Evolutionary conservation across 78 protist species (phyloP), one percentile per base, ranked within the genome.

Genomic region (Emiliania huxleyi): DNA sequence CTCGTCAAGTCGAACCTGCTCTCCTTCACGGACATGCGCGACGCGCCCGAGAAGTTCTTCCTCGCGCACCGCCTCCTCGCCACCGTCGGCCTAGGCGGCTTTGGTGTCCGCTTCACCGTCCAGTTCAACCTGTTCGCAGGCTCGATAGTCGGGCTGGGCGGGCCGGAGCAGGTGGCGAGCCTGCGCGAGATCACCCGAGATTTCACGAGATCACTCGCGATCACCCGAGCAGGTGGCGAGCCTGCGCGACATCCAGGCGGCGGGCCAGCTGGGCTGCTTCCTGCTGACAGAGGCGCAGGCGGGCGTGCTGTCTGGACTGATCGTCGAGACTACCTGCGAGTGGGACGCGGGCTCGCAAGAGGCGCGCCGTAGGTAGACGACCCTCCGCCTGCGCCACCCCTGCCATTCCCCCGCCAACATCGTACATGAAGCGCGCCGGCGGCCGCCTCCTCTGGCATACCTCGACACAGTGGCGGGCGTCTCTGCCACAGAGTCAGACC

Each of bases 61-160:
- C 75, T 77, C 62, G 95, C 95, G 5, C 95, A 93, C 62, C 91
- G 95, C 40, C 95, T 93, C 38, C 95, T 93, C 48, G 92, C 95
- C 93, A 22, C 46, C 2, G 15, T 3, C 49, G 46, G 18, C 25
- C 0, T 22, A 18, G 0, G 18, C 0, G 95, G 92, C 46, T 93
- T 88, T 38, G 90, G 92, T 73, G 52, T 93, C 40, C 87, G 95
- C 37, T 93, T 93, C 87, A 93, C 95, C 21, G 91, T 88, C 26
- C 91, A 88, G 37, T 93, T 69, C 91, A 93, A 93, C 95, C 71
- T 93, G 85, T 93, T 45, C 69, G 88, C 81, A 11, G 95, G 95
- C 26, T 69, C 92, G 0, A 69, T 93, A 18, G 45, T 93, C 19
- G 95, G 90, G 11, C 48, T 93, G 44, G 95, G 95, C 49, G 71